Conservation (phyloP, 352 stramenopile genomes). For the Phytophthora fragariae region DNA sequence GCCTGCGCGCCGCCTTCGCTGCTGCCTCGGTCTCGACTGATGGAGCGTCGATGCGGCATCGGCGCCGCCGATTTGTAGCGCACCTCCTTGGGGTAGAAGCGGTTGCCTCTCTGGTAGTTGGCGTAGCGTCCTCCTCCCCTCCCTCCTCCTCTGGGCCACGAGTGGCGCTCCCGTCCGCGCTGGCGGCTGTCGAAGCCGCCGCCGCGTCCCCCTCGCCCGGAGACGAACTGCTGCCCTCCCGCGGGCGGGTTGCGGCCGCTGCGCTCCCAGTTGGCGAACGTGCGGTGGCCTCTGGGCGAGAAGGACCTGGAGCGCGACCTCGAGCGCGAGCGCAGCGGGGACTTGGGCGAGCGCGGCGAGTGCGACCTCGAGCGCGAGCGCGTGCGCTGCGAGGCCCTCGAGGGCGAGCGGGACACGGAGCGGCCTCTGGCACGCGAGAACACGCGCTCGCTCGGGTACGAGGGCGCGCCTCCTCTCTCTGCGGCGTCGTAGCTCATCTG, state of each 20-base stretch:
- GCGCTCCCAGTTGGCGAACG: constrained; percentile 52
- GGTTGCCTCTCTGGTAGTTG: constrained; percentile 35
- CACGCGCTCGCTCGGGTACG: constrained; percentile 42
- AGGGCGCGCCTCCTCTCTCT: constrained; percentile 3
- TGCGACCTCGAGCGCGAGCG: constrained; percentile 38
- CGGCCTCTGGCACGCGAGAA: constrained; percentile 53
- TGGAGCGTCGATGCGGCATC: constrained; percentile 43
- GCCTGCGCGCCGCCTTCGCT: constrained; percentile 31
- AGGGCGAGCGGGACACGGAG: constrained; percentile 65
- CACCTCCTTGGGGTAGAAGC: constrained; percentile 56
- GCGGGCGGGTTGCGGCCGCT: constrained; percentile 28
- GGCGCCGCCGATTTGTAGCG: constrained; percentile 34
- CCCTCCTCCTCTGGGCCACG: constrained; percentile 34
- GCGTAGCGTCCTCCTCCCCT: constrained; percentile 34
- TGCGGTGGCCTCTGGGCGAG: constrained; percentile 62
- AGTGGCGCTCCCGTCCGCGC: constrained; percentile 48
- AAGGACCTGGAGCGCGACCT: constrained; percentile 70
- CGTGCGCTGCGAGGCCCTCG: constrained; percentile 38
- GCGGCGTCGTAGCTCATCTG: constrained; percentile 19
- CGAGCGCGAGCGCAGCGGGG: constrained; percentile 49
- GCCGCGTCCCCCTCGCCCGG: constrained; percentile 29
- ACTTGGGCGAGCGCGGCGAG: constrained; percentile 28
- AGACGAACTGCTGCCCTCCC: constrained; percentile 28
- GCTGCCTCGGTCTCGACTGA: constrained; percentile 52
- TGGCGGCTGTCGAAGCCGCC: constrained; percentile 42